Percentiles rank a stretch among this genome's conserved stretches.
These are phyloP conservation scores for Globisporangium lucens DNA, from an alignment of 352 stramenopile genomes.

Conservation along the genomic window DNA sequence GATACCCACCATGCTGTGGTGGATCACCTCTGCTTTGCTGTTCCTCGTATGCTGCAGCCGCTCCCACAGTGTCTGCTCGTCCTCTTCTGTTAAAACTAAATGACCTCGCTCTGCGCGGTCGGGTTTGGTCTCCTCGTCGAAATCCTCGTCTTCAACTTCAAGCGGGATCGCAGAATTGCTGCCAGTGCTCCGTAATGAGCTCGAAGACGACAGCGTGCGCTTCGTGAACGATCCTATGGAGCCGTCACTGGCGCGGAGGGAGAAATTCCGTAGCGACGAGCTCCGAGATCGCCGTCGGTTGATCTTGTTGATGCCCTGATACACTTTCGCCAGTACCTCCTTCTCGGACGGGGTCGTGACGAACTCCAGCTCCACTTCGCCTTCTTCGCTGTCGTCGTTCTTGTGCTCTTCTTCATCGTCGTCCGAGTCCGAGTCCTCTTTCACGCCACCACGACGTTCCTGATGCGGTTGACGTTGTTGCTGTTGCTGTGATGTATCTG, in stretches of 20 bases:
- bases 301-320: constrained; percentile 70
- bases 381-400: constrained; percentile 23
- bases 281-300: constrained; percentile 67
- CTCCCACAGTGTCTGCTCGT: constrained; percentile 41
- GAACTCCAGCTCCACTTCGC: constrained; percentile 45
- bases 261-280: constrained; percentile 54
- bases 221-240: constrained; percentile 31
- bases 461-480: constrained; percentile 21
- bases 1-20: constrained; percentile 49
- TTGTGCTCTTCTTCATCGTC: constrained; percentile 22
- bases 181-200: constrained; percentile 49
- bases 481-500: constrained; percentile 6
- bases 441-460: constrained; percentile 15
- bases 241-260: constrained; percentile 36
- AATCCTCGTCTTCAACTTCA: constrained; percentile 17
- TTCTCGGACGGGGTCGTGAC: constrained; percentile 72
- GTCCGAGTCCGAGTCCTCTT: constrained; percentile 16
- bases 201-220: constrained; percentile 53
- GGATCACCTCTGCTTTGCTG: constrained; percentile 27
- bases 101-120: neutral
- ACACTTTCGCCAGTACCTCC: constrained; percentile 64
- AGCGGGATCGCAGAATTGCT: constrained; percentile 28
- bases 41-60: constrained; percentile 31
- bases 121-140: constrained; percentile 14
- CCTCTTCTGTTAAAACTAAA: constrained; percentile 11